phyloP scores from a whole-genome alignment of 2,329 filamentous ascomycete genomes.

The Aspergillus clavatus region DNA sequence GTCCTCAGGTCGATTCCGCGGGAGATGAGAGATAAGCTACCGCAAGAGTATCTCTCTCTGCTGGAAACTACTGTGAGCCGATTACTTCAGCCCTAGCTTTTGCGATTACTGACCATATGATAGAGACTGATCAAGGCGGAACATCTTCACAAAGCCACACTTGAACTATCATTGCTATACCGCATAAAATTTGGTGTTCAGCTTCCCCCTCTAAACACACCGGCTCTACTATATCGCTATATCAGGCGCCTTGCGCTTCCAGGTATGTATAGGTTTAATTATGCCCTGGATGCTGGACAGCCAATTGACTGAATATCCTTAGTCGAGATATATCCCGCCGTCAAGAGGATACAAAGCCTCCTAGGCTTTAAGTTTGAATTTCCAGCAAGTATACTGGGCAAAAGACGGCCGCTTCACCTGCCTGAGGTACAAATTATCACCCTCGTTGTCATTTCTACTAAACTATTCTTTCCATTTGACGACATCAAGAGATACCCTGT shows the following conservation, averaged over 20 bases:
- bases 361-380: slow-evolving; percentile 57
- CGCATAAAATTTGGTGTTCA: slow-evolving; percentile 62
- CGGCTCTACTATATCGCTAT: slow-evolving; percentile 64
- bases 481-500: slow-evolving; percentile 48
- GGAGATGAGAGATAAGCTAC: slow-evolving; percentile 43
- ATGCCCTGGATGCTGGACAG: neutral
- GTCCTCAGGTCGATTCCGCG: slow-evolving; percentile 47
- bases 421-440: slow-evolving; percentile 72
- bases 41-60: slow-evolving; percentile 36
- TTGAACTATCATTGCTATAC: slow-evolving; percentile 61
- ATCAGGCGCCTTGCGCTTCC: slow-evolving; percentile 70
- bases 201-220: slow-evolving; percentile 68
- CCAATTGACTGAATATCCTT: slow-evolving; percentile 6
- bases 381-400: slow-evolving; percentile 35
- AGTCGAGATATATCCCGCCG: slow-evolving; percentile 46
- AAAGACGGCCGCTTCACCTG: slow-evolving; percentile 48
- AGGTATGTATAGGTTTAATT: slow-evolving; percentile 46
- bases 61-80: slow-evolving; percentile 38
- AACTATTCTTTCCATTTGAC: slow-evolving; percentile 74
- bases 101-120: slow-evolving; percentile 3
- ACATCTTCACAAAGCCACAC: slow-evolving; percentile 60
- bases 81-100: neutral
- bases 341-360: slow-evolving; percentile 52
- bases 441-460: slow-evolving; percentile 69
- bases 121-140: slow-evolving; percentile 44